Evolutionary conservation across 164 flowering plant species (phyloP), one percentile per base, ranked within the genome.

Genomic region (Annona cherimola): DNA sequence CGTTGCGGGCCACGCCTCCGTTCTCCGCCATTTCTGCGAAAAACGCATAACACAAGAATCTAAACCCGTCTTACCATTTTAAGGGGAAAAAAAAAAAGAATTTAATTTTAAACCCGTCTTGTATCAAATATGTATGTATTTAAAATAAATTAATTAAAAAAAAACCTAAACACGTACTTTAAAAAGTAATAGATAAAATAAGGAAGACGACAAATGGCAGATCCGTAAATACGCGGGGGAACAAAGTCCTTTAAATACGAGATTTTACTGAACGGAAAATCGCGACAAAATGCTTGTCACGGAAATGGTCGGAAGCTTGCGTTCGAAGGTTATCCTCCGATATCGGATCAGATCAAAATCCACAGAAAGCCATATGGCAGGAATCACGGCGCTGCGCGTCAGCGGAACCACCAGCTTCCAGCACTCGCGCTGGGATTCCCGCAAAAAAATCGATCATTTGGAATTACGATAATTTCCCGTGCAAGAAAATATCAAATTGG

Each of bases 21-120:
- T 73, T 73, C 2, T 5, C 78, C 35, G 87, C 84, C 88, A 86
- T 84, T 61, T 46, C 71, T 60, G 55, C 66, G 12, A 2, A 46
- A 62, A 8, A 3, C 54, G 35, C 35, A 26, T 26, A 26, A 26
- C 35, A 59, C 7, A 44, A 42, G 12, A 39, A 40, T 26, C 35
- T 26, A 26, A 26, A 26, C 35, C 35, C 35, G 35, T 26, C 35
- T 26, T 26, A 26, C 35, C 35, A 26, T 26, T 26, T 26, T 26
- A 26, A 26, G 35, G 35, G 35, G 1, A 26, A 45, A 16, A 26
- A 18, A 67, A 3, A 46, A 19, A n/a, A 7, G 1, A 9, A 20
- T n/a, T n/a, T n/a, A 26, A 26, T 0, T 26, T 26, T 26, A 26
- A 26, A 26, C 35, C 35, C 1, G 35, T 26, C 35, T 26, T 26